Percentiles rank a stretch among this genome's conserved stretches.
These are phyloP conservation scores for Neurospora sp. DNA, from an alignment of 495 filamentous ascomycete species.

Conservation along the genomic window DNA sequence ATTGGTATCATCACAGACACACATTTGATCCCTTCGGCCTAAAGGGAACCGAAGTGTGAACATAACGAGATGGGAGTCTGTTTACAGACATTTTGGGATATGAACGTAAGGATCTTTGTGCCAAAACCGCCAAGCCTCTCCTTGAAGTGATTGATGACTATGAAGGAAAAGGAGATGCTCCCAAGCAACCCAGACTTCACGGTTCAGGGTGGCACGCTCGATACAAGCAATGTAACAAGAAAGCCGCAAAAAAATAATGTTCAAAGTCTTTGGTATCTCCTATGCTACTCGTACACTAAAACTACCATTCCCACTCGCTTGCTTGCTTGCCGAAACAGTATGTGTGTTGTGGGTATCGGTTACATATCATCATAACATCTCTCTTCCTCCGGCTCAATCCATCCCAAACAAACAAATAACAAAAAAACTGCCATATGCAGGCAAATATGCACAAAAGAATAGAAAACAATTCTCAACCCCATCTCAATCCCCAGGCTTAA, in stretches of 20 bases:
- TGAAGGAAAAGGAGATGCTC: no score
- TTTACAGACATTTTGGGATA: no score
- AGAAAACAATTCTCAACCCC: not conserved
- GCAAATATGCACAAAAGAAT: not conserved
- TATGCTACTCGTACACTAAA: not conserved
- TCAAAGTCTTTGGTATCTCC: not conserved
- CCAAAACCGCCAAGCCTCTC: no score
- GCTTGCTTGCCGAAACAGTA: not conserved
- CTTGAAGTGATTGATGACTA: no score
- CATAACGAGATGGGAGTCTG: no score
- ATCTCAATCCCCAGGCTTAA: not conserved
- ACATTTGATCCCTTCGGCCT: not conserved
- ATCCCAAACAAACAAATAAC: not conserved
- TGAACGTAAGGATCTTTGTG: no score
- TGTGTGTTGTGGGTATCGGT: not conserved
- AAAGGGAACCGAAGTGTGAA: not conserved
- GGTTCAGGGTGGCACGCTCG: no score
- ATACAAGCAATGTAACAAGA: not conserved
- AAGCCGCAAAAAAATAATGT: not conserved
- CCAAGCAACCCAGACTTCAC: no score
- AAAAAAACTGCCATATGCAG: not conserved
- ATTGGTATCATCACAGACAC: not conserved
- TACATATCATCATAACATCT: not conserved
- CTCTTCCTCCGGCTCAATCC: not conserved
- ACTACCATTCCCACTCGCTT: not conserved